Percentiles rank a stretch among this genome's conserved stretches.
These are phyloP conservation scores for Lachnellula subtilissima DNA, from an alignment of 2,329 filamentous ascomycete species.

Conservation along the genomic window DNA sequence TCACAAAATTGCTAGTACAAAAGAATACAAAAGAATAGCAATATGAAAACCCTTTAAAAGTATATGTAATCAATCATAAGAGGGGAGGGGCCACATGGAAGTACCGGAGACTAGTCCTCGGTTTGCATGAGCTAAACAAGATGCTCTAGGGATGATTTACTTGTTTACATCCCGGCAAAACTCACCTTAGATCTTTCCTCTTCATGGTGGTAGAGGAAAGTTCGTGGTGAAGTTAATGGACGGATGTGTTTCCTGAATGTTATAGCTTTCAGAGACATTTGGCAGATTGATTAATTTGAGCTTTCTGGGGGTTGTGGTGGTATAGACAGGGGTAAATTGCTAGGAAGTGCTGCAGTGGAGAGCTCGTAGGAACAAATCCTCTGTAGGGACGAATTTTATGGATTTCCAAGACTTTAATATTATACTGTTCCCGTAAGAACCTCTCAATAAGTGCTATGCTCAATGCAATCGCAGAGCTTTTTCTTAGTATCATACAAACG, in stretches of 20 bases:
- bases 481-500: slow-evolving; percentile 1
- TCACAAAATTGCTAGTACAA: neutral
- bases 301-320: too few species aligned
- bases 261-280: too few species aligned
- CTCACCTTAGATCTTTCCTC: too few species aligned
- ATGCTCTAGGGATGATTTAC: neutral
- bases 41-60: too few species aligned
- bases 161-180: neutral
- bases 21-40: neutral
- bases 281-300: too few species aligned
- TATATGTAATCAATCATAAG: neutral
- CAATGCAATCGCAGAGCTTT: slow-evolving; percentile 24
- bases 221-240: too few species aligned
- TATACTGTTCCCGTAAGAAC: neutral
- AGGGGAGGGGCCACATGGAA: neutral
- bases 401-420: neutral
- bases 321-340: too few species aligned
- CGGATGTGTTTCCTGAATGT: too few species aligned
- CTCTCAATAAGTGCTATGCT: slow-evolving; percentile 13
- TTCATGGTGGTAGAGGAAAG: too few species aligned
- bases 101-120: neutral
- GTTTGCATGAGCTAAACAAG: neutral
- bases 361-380: neutral
- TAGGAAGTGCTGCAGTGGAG: too few species aligned
- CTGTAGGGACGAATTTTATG: neutral